phyloP scores from a whole-genome alignment of 2,329 filamentous ascomycete genomes.

The Hypoxylon sp. region DNA sequence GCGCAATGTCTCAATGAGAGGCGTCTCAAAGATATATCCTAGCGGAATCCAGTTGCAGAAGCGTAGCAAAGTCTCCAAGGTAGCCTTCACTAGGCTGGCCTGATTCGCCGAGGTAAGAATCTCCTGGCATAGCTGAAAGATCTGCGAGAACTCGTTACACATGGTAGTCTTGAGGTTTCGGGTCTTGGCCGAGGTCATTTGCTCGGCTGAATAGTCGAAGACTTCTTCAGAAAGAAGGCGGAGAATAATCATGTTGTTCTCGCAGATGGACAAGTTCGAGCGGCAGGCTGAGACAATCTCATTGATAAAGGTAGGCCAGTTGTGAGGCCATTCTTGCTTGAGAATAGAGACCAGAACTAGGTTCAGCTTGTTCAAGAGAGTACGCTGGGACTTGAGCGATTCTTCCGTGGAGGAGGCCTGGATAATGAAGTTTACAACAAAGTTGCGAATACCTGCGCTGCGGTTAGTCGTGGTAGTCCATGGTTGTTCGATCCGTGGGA shows the following conservation, averaged over 20 bases:
- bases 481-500: conserved; percentile 5
- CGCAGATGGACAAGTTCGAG: conserved; percentile 95
- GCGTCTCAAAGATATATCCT: conserved; percentile 98
- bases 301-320: conserved; percentile 99
- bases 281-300: conserved; percentile 98
- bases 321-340: conserved; percentile 99
- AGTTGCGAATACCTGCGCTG: conserved; percentile 90
- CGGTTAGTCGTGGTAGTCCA: conserved; percentile 37
- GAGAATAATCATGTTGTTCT: conserved; percentile 99
- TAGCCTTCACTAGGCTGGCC: conserved; percentile 92
- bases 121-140: conserved; percentile 97
- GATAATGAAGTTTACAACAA: conserved; percentile 98
- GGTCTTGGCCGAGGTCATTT: conserved; percentile 99
- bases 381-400: conserved; percentile 83
- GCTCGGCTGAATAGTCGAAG: conserved; percentile 98
- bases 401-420: conserved; percentile 93
- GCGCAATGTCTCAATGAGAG: conserved; percentile 92
- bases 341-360: conserved; percentile 96
- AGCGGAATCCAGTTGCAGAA: conserved; percentile 99
- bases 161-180: conserved; percentile 97
- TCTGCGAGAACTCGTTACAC: conserved; percentile 98
- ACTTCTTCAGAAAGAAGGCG: conserved; percentile 96
- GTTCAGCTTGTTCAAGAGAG: conserved; percentile 97
- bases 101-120: conserved; percentile 92
- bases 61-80: conserved; percentile 91